Evolutionary conservation across 306 rosid species (phyloP).

Genomic region (Alnus glutinosa): DNA sequence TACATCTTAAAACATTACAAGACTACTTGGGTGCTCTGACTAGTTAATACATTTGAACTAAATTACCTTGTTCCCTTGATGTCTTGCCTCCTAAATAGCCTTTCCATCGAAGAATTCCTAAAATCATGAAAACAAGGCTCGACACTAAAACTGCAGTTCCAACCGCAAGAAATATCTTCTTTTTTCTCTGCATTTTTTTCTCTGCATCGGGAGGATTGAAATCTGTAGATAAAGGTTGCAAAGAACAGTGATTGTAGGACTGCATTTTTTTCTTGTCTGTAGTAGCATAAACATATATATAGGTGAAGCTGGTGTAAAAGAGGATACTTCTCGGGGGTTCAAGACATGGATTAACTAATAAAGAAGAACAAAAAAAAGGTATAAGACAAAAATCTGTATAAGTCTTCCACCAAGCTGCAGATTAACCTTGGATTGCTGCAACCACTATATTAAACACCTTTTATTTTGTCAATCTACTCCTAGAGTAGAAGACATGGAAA

Average conservation of each 20-base stretch:
- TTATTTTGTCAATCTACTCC: neutral
- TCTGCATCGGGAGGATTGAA: constrained; percentile 12
- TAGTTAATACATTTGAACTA: neutral
- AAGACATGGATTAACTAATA: too few relatives aligned
- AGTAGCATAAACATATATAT: neutral
- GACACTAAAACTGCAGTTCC: neutral
- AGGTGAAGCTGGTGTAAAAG: neutral
- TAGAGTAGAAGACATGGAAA: neutral
- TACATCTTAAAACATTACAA: neutral
- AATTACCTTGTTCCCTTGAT: constrained; percentile 28
- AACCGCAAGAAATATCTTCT: neutral
- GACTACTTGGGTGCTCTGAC: constrained; percentile 1
- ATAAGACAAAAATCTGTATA: neutral
- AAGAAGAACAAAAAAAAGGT: too few relatives aligned
- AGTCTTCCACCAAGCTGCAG: neutral
- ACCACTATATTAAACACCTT: too few relatives aligned
- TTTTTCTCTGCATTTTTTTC: neutral
- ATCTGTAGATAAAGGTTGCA: neutral
- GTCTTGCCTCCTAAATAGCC: neutral
- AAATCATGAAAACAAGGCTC: neutral
- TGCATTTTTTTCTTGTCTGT: neutral
- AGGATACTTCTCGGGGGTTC: too few relatives aligned
- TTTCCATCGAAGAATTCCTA: constrained; percentile 26
- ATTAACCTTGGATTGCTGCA: neutral
- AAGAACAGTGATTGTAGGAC: neutral